phyloP scores from a whole-genome alignment of 2,329 filamentous ascomycete species.

The Fusarium algeriense region DNA sequence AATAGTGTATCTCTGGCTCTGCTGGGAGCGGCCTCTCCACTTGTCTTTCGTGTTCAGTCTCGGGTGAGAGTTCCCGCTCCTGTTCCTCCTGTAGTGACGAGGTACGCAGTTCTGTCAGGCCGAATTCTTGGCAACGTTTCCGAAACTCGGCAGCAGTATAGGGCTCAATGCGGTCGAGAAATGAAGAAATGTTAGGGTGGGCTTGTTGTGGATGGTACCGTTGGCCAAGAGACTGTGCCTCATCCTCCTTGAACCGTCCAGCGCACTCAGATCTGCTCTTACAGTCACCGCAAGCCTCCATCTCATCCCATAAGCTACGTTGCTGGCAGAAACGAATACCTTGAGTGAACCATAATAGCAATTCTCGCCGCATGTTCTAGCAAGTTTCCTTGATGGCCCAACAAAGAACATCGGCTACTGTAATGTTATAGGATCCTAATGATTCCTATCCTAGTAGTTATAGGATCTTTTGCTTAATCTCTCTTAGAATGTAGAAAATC shows the following conservation, averaged over 20 bases:
- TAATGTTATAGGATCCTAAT: constrained; percentile 48
- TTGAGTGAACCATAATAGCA: not conserved
- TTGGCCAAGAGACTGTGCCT: not conserved
- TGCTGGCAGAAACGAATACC: not conserved
- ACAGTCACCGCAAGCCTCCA: not conserved
- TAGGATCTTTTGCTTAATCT: constrained; percentile 68
- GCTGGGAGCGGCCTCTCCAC: no score
- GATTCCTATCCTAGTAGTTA: not conserved
- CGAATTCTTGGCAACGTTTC: no score
- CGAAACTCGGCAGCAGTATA: no score
- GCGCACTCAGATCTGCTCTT: not conserved
- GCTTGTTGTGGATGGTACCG: not conserved
- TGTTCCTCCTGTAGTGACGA: no score
- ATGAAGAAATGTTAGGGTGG: no score
- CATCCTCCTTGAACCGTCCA: not conserved
- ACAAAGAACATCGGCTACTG: constrained; percentile 66
- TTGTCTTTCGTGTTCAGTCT: no score
- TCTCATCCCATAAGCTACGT: not conserved
- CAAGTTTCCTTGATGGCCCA: constrained; percentile 64
- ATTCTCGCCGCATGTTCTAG: not conserved
- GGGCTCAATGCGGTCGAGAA: no score
- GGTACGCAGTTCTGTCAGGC: no score
- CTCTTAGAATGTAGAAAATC: constrained; percentile 69
- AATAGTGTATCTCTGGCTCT: no score
- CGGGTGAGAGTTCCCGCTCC: no score